Conservation (phyloP, 495 filamentous ascomycete species). For the Podospora didyma region DNA sequence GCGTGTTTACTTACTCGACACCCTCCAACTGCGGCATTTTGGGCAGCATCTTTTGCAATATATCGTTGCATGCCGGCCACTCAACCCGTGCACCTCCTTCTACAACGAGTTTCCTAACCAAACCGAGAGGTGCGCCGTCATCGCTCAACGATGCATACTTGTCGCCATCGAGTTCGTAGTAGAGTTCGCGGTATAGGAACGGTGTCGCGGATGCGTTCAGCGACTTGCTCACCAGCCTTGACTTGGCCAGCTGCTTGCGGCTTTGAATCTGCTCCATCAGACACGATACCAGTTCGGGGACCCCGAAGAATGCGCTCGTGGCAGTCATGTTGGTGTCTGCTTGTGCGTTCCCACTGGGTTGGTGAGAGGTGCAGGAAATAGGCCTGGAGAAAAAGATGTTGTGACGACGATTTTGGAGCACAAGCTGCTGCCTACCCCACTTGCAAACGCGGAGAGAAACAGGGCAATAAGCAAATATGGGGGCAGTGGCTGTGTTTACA, state of each 20-base stretch:
- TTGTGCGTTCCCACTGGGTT: too few species aligned
- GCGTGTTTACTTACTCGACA: not conserved
- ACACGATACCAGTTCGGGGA: not conserved
- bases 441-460: too few species aligned
- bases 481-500: too few species aligned
- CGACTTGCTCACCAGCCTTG: not conserved
- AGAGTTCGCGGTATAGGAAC: not conserved
- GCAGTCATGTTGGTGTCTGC: too few species aligned
- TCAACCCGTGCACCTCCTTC: not conserved
- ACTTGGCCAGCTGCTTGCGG: not conserved
- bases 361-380: too few species aligned
- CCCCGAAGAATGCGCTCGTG: not conserved
- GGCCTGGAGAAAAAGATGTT: too few species aligned
- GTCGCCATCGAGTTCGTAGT: not conserved
- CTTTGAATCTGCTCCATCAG: not conserved
- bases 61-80: not conserved
- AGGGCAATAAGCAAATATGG: too few species aligned
- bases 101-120: not conserved
- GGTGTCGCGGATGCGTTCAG: not conserved
- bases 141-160: not conserved
- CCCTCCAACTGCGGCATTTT: not conserved
- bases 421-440: too few species aligned
- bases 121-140: not conserved
- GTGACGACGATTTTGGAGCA: too few species aligned
- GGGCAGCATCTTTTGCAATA: not conserved